Base-by-base conservation (phyloP, 2,329 filamentous ascomycete genomes). In the Aureobasidium sp. region DNA sequence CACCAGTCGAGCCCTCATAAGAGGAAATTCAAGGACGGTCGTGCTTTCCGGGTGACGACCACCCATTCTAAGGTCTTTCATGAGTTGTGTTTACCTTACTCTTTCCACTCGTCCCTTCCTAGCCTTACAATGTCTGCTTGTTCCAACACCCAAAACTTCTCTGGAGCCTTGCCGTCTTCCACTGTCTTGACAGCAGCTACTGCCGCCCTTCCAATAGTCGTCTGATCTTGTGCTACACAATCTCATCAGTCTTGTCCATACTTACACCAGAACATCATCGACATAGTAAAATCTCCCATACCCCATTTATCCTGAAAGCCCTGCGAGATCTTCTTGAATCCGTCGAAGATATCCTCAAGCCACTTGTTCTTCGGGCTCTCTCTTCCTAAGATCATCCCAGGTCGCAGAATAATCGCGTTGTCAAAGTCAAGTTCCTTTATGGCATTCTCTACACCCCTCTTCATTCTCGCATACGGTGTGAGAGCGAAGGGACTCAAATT, bases 391-490 rank as follows among this genome's bases (percentile, higher is more conserved):
- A 75, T 74, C 70, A 74, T 70, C 1, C 73, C 73, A 1, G 73
- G 73, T 17, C 70, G 64, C 44, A 75, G 27, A 40, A 75, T 71
- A 53, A 75, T 70, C 19, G 70, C 69, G 54, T 74, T 68, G 2
- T 74, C 71, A 56, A 75, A 74, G n/a, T 65, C 67, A 19, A 73
- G 64, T 17, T 71, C 70, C 60, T 70, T 68, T 62, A 75, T 71
- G 12, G 72, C 66, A 64, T 73, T 69, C 61, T 75, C 73, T 7
- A 75, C 71, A 0, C 70, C 73, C 27, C 70, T 65, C 63, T 75
- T 75, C 73, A 75, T 75, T 62, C 70, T 71, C 35, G 68, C 70
- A 40, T 74, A 75, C 1, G 73, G 73, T 17, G 33, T 53, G 33
- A 37, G 17, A n/a, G 72, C 63, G 57, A 67, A 69, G 12, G 66